Evolutionary conservation across 1,284 basidiomycete species (phyloP), one percentile per base, ranked within the genome.

Genomic region (Fomitopsis betulina): DNA sequence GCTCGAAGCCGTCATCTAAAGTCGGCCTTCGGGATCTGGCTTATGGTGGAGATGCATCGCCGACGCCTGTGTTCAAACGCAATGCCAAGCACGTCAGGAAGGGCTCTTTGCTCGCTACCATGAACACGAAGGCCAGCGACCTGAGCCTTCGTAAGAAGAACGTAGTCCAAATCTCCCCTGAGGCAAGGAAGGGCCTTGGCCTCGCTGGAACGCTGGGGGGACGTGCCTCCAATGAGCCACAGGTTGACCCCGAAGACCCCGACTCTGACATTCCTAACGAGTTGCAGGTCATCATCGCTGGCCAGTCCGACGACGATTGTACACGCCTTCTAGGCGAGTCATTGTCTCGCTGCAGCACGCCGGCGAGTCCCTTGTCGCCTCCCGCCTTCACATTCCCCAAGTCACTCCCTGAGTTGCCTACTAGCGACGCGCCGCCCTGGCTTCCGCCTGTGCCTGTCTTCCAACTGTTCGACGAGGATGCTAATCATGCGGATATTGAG

Each of bases 211-310:
- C 86, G 0, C 78, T 89, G 73, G 86, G 86, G 9, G 81, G 81
- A 0, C 27, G n/a, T 39, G n/a, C 21, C 51, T 76, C 79, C 40
- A 67, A 71, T 0, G 76, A 77, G 55, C 69, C 70, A 5, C 76
- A 78, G 15, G 62, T 79, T 6, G 78, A 85, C 43, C 76, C 73
- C 3, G 81, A 81, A 9, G 84, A 88, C 66, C 84, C 81, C 0
- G 84, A 90, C 64, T 88, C 84, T 1, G 90, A 92, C 63, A 86
- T 92, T 32, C 88, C 89, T 0, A 81, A 87, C 51, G 89, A 92
- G 68, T 70, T 92, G 53, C 84, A 84, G 62, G 76, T 76, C 15
- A 84, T 91, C 52, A 69, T 91, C n/a, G 76, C 80, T 1, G 72
- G 70, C 17, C 77, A 78, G 57, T 76, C 75, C 21, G 79, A 82